Evolutionary conservation across 176 grass and related monocot genomes (phyloP).

Genomic region (Triticum aestivum): IWGSC_CS_RefSeq_v2.1 NC_057805.1:65586669-65587168

Average conservation of each 20-base stretch:
- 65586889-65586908: background rate
- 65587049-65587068: background rate
- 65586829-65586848: background rate
- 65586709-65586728: background rate
- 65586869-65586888: background rate
- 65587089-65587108: constrained; percentile 13
- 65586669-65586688: background rate
- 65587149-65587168: constrained; percentile 28
- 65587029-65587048: no score
- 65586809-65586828: background rate
- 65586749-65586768: background rate
- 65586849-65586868: background rate
- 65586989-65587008: background rate
- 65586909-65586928: background rate
- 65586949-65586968: no score
- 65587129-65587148: constrained; percentile 38
- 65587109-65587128: constrained; percentile 26
- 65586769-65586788: background rate
- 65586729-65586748: background rate
- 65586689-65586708: background rate
- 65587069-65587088: background rate
- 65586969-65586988: no score
- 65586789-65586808: background rate
- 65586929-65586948: background rate
- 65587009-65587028: background rate